Base-by-base conservation (phyloP, 176 grass and related monocot genomes). In the Tillandsia fasciculata region DNA sequence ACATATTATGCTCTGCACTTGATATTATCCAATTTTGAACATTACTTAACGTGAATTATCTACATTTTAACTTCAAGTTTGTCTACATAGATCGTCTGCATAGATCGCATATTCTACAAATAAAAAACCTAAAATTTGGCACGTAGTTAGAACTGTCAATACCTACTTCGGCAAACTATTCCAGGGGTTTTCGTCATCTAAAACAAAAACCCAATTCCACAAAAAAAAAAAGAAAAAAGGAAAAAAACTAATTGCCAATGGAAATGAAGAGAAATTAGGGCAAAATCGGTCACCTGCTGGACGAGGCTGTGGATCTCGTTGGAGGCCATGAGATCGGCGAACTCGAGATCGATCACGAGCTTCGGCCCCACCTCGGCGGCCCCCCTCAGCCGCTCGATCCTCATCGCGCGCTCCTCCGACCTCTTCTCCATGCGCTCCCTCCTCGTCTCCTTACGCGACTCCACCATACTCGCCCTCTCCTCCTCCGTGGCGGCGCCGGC, bases 301-400 rank as follows among this genome's bases (percentile, higher is more conserved):
- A 72, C 84, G 33, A 91, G 89, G 79, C 89, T 91, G 26, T 91
- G 89, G 68, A 91, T 72, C 76, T 91, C 85, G 73, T 85, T 88
- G 49, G 85, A 73, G 61, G 79, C 71, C 89, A 91, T 91, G 63
- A 91, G 89, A 53, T 91, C 69, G 1, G 61, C 79, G 54, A 91
- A 91, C 66, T 91, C 85, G 61, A 91, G 89, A 74, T 91, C 89
- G 47, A 91, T 61, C 76, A 91, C 89, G 18, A 91, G 83, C 82
- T 85, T 91, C 70, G 79, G 79, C 0, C 89, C 85, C n/a, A 64
- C 51, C 27, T 85, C 82, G 15, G 82, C 79, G 3, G 85, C 85
- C 27, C 82, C 71, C 7, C 76, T 68, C 53, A 87, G 82, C 79
- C 89, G 71, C 70, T 82, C 70, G 0, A 70, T 67, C 15, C 82